Percentiles rank a stretch among this genome's conserved stretches.
Conservation (phyloP, 2,329 filamentous ascomycete genomes). For the Xylaria sp. region DNA sequence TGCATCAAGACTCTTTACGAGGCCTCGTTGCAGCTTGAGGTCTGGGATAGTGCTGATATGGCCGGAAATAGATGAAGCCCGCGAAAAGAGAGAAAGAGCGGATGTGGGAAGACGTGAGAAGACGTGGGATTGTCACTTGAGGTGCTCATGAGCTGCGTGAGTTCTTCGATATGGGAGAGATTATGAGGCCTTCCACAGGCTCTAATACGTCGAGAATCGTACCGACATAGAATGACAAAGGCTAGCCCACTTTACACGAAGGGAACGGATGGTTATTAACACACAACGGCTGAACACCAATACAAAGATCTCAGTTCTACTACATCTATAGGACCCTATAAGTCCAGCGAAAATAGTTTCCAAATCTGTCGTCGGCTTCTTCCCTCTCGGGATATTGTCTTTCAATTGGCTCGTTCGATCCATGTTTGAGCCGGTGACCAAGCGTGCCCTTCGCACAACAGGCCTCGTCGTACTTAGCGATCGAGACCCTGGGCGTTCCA, state of each 20-base stretch:
- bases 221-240: neutral
- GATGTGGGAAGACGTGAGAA: neutral
- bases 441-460: slow-evolving; percentile 38
- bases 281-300: neutral
- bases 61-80: neutral
- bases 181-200: neutral
- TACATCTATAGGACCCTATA: neutral
- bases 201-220: neutral
- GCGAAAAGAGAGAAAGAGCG: neutral
- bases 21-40: slow-evolving; percentile 42
- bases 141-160: too few species aligned
- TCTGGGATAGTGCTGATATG: slow-evolving; percentile 37
- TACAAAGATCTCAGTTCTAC: neutral
- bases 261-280: neutral
- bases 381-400: too few species aligned
- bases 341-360: neutral
- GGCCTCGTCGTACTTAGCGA: slow-evolving; percentile 38
- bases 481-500: slow-evolving; percentile 27
- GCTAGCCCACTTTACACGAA: neutral
- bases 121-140: neutral
- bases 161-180: neutral
- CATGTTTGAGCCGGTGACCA: slow-evolving; percentile 22
- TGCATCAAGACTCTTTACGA: slow-evolving; percentile 30
- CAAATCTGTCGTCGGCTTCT: too few species aligned
- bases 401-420: neutral